phyloP scores from a whole-genome alignment of 768 basidiomycete species.

The Daedaleopsis nitida region DNA sequence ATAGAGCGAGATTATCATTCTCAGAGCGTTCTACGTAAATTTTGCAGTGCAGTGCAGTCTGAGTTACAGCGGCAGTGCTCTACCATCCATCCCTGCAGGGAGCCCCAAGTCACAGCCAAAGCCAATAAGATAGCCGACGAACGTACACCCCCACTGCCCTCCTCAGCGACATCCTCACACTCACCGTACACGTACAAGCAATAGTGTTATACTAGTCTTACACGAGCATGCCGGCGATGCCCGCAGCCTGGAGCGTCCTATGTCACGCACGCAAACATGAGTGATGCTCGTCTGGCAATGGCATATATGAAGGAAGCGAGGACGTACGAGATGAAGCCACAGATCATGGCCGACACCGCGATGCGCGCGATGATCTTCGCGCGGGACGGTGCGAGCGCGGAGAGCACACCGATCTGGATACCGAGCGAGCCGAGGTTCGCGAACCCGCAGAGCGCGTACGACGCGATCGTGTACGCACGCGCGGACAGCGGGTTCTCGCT shows the following conservation, averaged over 20 bases:
- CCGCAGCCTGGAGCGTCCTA: conserved; percentile 33
- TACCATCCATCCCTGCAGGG: too few relatives aligned
- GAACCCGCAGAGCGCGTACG: conserved; percentile 90
- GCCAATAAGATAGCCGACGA: background rate
- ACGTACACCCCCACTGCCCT: background rate
- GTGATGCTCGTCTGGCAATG: background rate
- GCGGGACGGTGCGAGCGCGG: conserved; percentile 68
- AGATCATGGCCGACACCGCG: conserved; percentile 70
- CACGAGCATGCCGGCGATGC: conserved; percentile 33
- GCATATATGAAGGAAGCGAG: conserved; percentile 2
- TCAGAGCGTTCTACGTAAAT: background rate
- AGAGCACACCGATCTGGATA: conserved; percentile 80
- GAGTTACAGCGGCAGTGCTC: too few relatives aligned
- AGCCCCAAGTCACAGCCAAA: background rate
- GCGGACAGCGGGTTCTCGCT: conserved; percentile 57
- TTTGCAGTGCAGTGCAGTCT: background rate
- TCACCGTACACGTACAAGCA: background rate
- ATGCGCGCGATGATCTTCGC: conserved; percentile 70
- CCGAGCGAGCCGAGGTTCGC: conserved; percentile 86
- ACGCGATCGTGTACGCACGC: conserved; percentile 80
- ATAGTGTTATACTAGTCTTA: conserved; percentile 1
- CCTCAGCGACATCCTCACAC: background rate
- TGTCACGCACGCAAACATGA: background rate
- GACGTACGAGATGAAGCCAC: conserved; percentile 60
- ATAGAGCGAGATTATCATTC: too few relatives aligned